phyloP scores from a whole-genome alignment of 2,329 filamentous ascomycete species.

The Exserohilum rostratum region DNA sequence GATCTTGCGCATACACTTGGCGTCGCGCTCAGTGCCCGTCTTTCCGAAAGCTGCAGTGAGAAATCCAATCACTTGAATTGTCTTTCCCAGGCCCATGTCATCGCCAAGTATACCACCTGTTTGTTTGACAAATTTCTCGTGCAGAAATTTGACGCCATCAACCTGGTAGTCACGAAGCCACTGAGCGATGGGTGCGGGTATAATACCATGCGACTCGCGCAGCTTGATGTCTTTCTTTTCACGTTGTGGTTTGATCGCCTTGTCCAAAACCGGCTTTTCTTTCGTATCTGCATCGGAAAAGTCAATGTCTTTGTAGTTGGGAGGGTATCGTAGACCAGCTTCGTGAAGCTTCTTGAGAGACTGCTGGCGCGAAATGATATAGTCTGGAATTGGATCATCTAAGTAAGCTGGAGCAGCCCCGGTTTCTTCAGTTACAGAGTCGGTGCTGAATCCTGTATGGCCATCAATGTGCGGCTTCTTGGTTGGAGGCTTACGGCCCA shows the following conservation, averaged over 20 bases:
- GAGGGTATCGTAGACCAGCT: constrained; percentile 76
- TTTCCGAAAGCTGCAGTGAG: constrained; percentile 92
- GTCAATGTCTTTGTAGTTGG: constrained; percentile 74
- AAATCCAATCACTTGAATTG: constrained; percentile 93
- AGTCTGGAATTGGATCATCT: constrained; percentile 59
- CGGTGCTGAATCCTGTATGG: constrained; percentile 26
- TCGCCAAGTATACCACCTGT: constrained; percentile 90
- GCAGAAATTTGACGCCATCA: constrained; percentile 81
- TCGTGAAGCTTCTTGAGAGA: constrained; percentile 73
- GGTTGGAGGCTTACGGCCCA: constrained; percentile 41
- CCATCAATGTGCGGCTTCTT: constrained; percentile 22
- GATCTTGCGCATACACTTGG: constrained; percentile 86
- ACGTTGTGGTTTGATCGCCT: constrained; percentile 65
- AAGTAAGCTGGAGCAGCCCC: constrained; percentile 62
- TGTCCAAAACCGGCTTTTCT: constrained; percentile 73
- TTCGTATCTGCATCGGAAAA: constrained; percentile 74
- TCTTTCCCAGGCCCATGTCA: constrained; percentile 98
- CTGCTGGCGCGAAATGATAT: constrained; percentile 63
- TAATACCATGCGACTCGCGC: constrained; percentile 75
- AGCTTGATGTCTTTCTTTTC: constrained; percentile 77
- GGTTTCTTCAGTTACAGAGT: constrained; percentile 39
- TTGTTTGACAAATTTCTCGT: constrained; percentile 88
- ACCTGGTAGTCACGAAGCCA: constrained; percentile 93
- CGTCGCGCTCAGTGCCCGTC: constrained; percentile 84
- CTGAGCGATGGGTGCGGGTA: constrained; percentile 88